Percentiles rank a stretch among this genome's conserved stretches.
phyloP scores from a whole-genome alignment of 2,329 filamentous ascomycete species.

The Teratosphaeria nubilosa region DNA sequence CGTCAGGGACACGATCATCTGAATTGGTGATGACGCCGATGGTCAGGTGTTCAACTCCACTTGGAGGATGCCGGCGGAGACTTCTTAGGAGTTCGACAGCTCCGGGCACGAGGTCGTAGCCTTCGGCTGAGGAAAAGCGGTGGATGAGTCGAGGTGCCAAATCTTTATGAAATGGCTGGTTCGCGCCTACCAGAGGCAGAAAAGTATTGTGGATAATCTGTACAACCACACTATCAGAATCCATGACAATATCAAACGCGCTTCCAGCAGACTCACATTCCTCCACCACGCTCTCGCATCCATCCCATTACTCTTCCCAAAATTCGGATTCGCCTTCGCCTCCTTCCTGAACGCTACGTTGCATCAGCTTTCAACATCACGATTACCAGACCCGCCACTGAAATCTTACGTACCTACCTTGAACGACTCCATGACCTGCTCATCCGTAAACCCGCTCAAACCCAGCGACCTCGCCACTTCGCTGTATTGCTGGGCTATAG shows the following conservation, averaged over 20 bases:
- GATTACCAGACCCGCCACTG: neutral
- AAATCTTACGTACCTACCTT: conserved; percentile 23
- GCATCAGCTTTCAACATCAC: no score
- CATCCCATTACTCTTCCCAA: conserved; percentile 44
- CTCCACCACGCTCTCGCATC: conserved; percentile 50
- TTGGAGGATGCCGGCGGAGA: conserved; percentile 23
- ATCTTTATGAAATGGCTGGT: conserved; percentile 31
- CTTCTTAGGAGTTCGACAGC: conserved; percentile 36
- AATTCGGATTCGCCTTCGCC: conserved; percentile 45
- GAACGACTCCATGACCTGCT: conserved; percentile 33
- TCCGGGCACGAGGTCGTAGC: conserved; percentile 41
- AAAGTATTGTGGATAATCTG: conserved; percentile 48
- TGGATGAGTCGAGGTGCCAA: conserved; percentile 41
- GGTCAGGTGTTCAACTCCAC: conserved; percentile 22
- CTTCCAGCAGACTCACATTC: conserved; percentile 33
- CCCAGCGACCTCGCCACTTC: conserved; percentile 43
- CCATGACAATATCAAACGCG: neutral
- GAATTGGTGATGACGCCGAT: conserved; percentile 55
- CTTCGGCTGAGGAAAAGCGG: conserved; percentile 45
- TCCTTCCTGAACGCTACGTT: conserved; percentile 39
- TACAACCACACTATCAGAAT: neutral
- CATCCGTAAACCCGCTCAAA: conserved; percentile 32
- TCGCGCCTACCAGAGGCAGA: conserved; percentile 26
- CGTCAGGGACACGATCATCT: conserved; percentile 47
- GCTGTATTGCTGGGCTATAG: conserved; percentile 46